These are phyloP conservation scores for Fraxinus albicans DNA, from an alignment of 305 asterid genomes.

Conservation along the genomic window DNA sequence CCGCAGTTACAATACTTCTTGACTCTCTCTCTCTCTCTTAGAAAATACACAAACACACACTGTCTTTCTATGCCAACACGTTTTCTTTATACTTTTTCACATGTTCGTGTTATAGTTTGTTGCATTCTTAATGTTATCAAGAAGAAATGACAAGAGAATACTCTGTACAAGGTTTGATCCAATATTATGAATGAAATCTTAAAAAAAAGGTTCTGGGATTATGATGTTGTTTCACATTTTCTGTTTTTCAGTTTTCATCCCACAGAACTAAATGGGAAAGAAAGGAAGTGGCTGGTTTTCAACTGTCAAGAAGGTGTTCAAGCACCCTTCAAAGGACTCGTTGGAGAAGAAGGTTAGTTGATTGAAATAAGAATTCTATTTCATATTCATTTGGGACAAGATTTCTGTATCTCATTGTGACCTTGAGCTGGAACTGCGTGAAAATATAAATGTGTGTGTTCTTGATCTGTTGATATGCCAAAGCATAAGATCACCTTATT, in stretches of 20 bases:
- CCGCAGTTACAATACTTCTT: not conserved
- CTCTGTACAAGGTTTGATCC: not conserved
- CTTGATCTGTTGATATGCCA: not conserved
- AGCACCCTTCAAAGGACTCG: conserved; percentile 52
- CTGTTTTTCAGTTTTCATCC: not conserved
- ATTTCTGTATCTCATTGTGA: not conserved
- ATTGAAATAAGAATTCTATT: not conserved
- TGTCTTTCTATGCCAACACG: not conserved
- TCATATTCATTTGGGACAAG: too few species aligned
- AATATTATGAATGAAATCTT: not conserved
- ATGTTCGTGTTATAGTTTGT: conserved; percentile 18
- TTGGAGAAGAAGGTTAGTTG: conserved; percentile 69
- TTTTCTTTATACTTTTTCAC: conserved; percentile 25
- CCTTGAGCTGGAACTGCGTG: not conserved
- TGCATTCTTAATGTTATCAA: conserved; percentile 20
- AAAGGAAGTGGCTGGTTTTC: conserved; percentile 94
- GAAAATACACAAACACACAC: not conserved
- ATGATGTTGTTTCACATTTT: not conserved
- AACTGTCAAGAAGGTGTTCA: conserved; percentile 80
- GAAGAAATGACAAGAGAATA: not conserved
- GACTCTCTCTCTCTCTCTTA: not conserved
- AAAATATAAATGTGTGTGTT: too few species aligned
- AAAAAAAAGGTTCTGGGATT: not conserved
- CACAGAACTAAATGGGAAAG: conserved; percentile 55
- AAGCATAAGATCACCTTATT: not conserved